These are phyloP conservation scores for Lycium ferocissimum DNA, from an alignment of 257 asterid genomes.

Conservation along the genomic window DNA sequence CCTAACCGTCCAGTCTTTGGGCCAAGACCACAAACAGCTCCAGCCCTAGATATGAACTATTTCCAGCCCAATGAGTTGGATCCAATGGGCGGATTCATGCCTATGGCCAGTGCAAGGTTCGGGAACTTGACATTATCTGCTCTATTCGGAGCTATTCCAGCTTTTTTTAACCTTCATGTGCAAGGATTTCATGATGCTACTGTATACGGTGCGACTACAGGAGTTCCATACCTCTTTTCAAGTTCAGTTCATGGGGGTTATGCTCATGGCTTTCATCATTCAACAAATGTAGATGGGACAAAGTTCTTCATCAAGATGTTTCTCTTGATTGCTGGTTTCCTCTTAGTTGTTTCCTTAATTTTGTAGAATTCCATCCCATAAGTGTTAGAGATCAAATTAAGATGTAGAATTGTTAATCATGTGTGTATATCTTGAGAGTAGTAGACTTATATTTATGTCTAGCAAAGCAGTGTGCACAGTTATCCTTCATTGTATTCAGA, in stretches of 20 bases:
- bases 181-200: conserved; percentile 79
- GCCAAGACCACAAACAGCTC: conserved; percentile 75
- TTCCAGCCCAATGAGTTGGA: conserved; percentile 59
- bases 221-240: conserved; percentile 68
- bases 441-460: conserved; percentile 41
- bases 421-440: conserved; percentile 49
- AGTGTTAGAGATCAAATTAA: conserved; percentile 7
- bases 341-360: conserved; percentile 53
- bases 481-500: background rate
- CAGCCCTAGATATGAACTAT: conserved; percentile 57
- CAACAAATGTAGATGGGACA: conserved; percentile 60
- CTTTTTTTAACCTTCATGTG: conserved; percentile 70
- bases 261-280: conserved; percentile 70
- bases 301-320: conserved; percentile 57
- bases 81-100: conserved; percentile 54
- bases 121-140: conserved; percentile 69
- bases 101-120: conserved; percentile 67
- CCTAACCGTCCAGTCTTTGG: conserved; percentile 73
- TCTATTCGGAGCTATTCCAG: conserved; percentile 66
- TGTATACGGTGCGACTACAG: conserved; percentile 77
- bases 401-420: conserved; percentile 28
- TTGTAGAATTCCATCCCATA: conserved; percentile 22
- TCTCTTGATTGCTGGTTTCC: conserved; percentile 49
- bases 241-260: conserved; percentile 78
- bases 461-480: conserved; percentile 5